Conservation (phyloP, 2,329 filamentous ascomycete genomes). For the Colletotrichum gloeosporioides region DNA sequence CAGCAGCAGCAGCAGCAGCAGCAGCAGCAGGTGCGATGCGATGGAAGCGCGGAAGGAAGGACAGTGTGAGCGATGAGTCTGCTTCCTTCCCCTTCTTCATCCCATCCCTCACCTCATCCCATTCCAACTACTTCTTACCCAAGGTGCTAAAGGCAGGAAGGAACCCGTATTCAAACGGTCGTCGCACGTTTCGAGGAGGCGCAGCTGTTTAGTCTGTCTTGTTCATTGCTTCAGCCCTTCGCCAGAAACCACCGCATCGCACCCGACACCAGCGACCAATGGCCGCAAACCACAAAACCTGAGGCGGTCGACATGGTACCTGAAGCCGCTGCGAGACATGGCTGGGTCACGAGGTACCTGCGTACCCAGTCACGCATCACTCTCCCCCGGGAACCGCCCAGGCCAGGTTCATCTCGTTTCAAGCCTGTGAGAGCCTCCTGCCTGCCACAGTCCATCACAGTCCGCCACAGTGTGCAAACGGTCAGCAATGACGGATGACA, state of each 20-base stretch:
- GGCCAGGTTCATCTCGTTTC: slow-evolving; percentile 20
- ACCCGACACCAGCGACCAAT: neutral
- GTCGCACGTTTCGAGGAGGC: neutral
- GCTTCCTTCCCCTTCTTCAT: neutral
- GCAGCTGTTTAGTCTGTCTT: neutral
- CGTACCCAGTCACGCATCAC: neutral
- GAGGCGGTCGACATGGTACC: neutral
- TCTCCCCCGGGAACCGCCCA: neutral
- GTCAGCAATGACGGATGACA: too few relatives aligned
- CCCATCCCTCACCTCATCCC: neutral
- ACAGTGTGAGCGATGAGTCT: neutral
- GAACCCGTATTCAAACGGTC: neutral
- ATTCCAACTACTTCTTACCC: neutral
- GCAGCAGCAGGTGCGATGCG: neutral
- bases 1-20: neutral
- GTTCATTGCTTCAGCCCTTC: neutral
- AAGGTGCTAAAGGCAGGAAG: neutral
- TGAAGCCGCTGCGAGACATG: neutral
- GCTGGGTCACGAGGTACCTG: neutral
- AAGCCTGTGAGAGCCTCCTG: slow-evolving; percentile 4
- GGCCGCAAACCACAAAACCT: neutral
- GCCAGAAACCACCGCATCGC: neutral
- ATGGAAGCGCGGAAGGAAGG: neutral
- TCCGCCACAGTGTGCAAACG: neutral
- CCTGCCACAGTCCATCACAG: neutral